Conservation (phyloP, 2,329 filamentous ascomycete genomes). For the Aspergillus awamori region DNA sequence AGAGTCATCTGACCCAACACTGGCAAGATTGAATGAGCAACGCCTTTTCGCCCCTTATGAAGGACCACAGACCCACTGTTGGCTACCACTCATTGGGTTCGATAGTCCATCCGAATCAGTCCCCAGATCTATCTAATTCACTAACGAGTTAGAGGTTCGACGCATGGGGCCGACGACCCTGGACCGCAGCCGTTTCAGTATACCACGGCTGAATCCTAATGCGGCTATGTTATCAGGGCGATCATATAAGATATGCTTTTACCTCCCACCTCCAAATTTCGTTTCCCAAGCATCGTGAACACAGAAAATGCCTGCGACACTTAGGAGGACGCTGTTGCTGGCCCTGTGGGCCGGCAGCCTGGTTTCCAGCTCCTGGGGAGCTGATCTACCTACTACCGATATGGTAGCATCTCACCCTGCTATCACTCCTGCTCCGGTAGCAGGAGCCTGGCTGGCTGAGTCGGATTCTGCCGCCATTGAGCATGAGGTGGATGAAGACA, state of each 20-base stretch:
- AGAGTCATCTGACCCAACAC: too few species aligned
- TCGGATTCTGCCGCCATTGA: background rate
- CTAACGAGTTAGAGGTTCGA: background rate
- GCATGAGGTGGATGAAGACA: background rate
- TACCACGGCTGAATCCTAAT: background rate
- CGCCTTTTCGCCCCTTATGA: background rate
- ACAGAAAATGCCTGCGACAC: background rate
- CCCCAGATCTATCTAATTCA: background rate
- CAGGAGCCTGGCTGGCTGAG: background rate
- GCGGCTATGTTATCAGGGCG: background rate
- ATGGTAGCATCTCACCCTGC: background rate
- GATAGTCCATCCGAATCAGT: background rate
- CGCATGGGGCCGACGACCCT: background rate
- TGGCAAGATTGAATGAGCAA: background rate
- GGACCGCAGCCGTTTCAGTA: background rate
- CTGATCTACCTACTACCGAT: background rate
- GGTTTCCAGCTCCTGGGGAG: background rate
- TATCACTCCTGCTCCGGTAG: background rate
- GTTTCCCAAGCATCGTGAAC: background rate
- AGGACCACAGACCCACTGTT: background rate
- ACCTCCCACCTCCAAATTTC: background rate
- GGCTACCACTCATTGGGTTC: background rate
- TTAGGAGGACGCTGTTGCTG: background rate
- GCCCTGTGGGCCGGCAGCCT: conserved; percentile 3
- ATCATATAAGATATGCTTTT: background rate